Evolutionary conservation across 2,329 filamentous ascomycete genomes (phyloP).

Genomic region (Cercospora sesami): DNA sequence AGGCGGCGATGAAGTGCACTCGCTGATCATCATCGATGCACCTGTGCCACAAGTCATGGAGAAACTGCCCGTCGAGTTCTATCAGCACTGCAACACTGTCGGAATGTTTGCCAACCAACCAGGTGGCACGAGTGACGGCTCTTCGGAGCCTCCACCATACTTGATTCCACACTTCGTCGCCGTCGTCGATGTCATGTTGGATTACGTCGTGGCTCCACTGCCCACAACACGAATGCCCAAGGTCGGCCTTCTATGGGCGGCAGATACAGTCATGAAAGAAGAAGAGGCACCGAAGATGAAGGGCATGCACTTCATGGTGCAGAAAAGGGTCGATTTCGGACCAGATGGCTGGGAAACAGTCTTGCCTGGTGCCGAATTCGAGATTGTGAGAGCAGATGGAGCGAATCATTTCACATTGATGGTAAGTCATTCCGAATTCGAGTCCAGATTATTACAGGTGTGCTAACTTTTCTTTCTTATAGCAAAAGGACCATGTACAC

Average conservation of each 20-base stretch:
- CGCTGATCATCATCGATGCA: slow-evolving; percentile 3
- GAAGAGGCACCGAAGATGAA: slow-evolving; percentile 47
- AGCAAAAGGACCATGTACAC: neutral
- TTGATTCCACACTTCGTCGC: slow-evolving; percentile 55
- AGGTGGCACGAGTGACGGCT: neutral
- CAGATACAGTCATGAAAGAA: slow-evolving; percentile 50
- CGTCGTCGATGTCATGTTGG: slow-evolving; percentile 50
- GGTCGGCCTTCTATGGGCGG: slow-evolving; percentile 51
- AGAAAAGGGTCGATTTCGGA: slow-evolving; percentile 51
- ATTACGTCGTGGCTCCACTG: slow-evolving; percentile 40
- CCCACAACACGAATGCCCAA: slow-evolving; percentile 44
- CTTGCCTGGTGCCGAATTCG: slow-evolving; percentile 42
- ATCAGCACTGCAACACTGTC: slow-evolving; percentile 35
- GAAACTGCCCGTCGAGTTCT: slow-evolving; percentile 58
- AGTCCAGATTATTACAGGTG: too few species aligned
- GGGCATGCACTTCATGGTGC: slow-evolving; percentile 44
- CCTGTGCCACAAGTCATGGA: slow-evolving; percentile 29
- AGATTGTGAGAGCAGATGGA: slow-evolving; percentile 36
- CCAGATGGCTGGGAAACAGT: slow-evolving; percentile 51
- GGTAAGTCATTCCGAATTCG: too few species aligned
- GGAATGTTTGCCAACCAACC: slow-evolving; percentile 4
- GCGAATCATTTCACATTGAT: slow-evolving; percentile 46
- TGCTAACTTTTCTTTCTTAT: neutral
- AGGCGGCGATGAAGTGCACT: neutral
- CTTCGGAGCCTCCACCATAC: slow-evolving; percentile 44